phyloP scores from a whole-genome alignment of 2,329 filamentous ascomycete genomes.

The Colletotrichum sp. region DNA sequence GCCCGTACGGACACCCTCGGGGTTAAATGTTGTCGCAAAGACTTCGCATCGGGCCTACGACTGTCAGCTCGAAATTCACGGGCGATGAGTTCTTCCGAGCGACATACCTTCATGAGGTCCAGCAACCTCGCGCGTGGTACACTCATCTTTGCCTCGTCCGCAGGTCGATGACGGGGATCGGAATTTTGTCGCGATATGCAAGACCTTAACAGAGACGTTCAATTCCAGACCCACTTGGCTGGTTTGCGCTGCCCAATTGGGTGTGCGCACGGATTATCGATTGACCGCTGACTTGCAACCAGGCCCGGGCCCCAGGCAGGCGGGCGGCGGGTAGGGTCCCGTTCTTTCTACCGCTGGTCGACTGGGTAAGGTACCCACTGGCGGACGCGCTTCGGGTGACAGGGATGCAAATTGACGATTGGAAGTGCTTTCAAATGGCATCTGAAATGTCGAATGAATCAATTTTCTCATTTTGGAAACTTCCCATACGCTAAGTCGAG shows the following conservation, averaged over 20 bases:
- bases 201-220: conserved; percentile 7
- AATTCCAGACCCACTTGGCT: not conserved
- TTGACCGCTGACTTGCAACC: not conserved
- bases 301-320: not conserved
- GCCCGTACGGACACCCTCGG: conserved; percentile 78
- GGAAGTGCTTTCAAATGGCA: not conserved
- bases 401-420: not conserved
- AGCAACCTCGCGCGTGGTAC: conserved; percentile 66
- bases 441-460: not conserved
- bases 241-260: not conserved
- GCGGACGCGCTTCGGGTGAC: not conserved
- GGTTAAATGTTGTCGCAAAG: conserved; percentile 92
- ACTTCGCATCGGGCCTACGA: conserved; percentile 84
- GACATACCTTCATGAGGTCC: conserved; percentile 78
- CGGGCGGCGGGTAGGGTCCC: not conserved
- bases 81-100: fast-evolving
- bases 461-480: not conserved
- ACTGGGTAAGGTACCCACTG: not conserved
- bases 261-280: not conserved
- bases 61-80: not conserved
- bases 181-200: conserved; percentile 5
- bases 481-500: not conserved
- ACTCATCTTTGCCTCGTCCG: conserved; percentile 56
- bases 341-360: not conserved
- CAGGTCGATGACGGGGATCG: conserved; percentile 7